These are phyloP conservation scores for Tanozyma kutaoensis DNA, from an alignment of 805 yeast genomes.

Conservation along the genomic window DNA sequence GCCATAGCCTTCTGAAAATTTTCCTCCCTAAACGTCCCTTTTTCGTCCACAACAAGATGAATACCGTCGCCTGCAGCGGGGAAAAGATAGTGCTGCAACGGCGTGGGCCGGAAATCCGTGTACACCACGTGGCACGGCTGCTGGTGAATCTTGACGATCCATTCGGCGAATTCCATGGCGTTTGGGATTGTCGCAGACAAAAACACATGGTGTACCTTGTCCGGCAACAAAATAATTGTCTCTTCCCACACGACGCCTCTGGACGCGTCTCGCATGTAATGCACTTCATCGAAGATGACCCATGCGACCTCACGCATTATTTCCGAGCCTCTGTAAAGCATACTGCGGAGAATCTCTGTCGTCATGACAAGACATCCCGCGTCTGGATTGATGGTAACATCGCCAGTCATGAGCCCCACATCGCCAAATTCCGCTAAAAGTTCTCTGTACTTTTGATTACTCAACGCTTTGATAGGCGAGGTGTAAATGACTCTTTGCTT, in stretches of 20 bases:
- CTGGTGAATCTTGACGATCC: slow-evolving; percentile 90
- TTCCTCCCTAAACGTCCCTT: slow-evolving; percentile 91
- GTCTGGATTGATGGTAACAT: slow-evolving; percentile 95
- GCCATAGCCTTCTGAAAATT: slow-evolving; percentile 98
- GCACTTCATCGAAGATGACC: slow-evolving; percentile 97
- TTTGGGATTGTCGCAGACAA: slow-evolving; percentile 95
- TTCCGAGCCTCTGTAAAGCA: slow-evolving; percentile 96
- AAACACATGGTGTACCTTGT: slow-evolving; percentile 88
- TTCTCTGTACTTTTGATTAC: slow-evolving; percentile 91
- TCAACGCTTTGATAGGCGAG: slow-evolving; percentile 88
- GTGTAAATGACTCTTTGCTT: slow-evolving; percentile 93
- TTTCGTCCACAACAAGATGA: slow-evolving; percentile 94
- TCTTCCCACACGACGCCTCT: slow-evolving; percentile 99
- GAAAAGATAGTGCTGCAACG: slow-evolving; percentile 90
- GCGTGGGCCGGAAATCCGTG: slow-evolving; percentile 98
- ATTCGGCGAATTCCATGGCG: slow-evolving; percentile 96
- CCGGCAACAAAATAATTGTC: slow-evolving; percentile 89
- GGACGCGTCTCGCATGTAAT: slow-evolving; percentile 94
- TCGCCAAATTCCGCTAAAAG: slow-evolving; percentile 87
- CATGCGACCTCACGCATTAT: slow-evolving; percentile 98
- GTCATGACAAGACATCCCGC: slow-evolving; percentile 99
- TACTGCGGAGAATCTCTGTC: slow-evolving; percentile 91
- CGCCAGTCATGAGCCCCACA: slow-evolving; percentile 98
- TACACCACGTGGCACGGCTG: slow-evolving; percentile 99
- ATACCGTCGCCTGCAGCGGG: slow-evolving; percentile 99